These are phyloP conservation scores for Pterocarpus santalinus DNA, from an alignment of 306 rosid species.

Conservation along the genomic window DNA sequence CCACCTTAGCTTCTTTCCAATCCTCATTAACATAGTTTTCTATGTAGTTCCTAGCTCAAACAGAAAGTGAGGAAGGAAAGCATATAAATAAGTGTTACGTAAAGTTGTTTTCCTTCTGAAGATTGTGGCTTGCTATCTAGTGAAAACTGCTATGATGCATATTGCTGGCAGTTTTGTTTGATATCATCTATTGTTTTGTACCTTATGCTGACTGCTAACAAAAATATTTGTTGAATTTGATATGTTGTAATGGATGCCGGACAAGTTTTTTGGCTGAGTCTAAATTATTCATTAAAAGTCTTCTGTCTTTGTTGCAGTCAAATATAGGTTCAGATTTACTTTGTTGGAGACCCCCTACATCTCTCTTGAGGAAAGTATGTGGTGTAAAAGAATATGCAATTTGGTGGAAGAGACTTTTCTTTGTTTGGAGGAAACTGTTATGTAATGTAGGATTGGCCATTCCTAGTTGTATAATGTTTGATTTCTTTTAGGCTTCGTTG, in stretches of 20 bases:
- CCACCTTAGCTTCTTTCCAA: not conserved
- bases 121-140: not conserved
- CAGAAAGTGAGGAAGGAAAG: conserved; percentile 27
- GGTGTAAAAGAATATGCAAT: not conserved
- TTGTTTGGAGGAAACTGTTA: not conserved
- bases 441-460: not conserved
- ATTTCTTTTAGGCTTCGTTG: too few species aligned
- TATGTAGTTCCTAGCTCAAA: conserved; percentile 22
- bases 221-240: not conserved
- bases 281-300: not conserved
- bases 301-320: conserved; percentile 41
- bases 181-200: not conserved
- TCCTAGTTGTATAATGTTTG: not conserved
- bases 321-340: conserved; percentile 48
- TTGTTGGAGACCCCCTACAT: conserved; percentile 53
- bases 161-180: not conserved
- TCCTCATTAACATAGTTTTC: not conserved
- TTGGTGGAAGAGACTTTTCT: too few species aligned
- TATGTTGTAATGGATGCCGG: not conserved
- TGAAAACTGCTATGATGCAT: conserved; percentile 5
- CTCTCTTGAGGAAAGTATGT: conserved; percentile 53
- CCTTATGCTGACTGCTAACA: not conserved
- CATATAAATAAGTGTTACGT: conserved; percentile 23
- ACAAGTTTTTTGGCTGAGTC: not conserved
- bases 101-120: conserved; percentile 15